Conservation (phyloP, 2,329 filamentous ascomycete species). For the Diaporthe vexans region DNA sequence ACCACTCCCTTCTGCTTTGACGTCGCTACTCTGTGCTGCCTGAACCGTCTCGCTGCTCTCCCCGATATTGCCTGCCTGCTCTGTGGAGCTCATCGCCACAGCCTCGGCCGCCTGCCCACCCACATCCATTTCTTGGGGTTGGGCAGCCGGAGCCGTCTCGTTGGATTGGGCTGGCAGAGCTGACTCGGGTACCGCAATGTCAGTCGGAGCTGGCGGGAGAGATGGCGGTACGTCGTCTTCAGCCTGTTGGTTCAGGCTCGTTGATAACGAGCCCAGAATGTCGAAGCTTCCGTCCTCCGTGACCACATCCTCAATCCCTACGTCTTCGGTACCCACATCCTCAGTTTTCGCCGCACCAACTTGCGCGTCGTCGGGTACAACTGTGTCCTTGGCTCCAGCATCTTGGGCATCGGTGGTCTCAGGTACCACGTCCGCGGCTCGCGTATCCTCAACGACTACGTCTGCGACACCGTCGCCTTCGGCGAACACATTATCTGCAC, state of each 20-base stretch:
- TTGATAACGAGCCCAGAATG: slow-evolving; percentile 38
- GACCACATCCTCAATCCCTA: slow-evolving; percentile 6
- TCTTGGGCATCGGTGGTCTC: background rate
- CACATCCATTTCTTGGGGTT: background rate
- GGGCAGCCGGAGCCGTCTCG: background rate
- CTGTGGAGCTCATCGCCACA: background rate
- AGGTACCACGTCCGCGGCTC: background rate
- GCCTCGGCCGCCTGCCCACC: background rate
- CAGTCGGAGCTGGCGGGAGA: background rate
- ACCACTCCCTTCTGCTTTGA: background rate
- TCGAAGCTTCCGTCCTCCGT: slow-evolving; percentile 38
- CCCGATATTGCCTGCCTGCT: background rate
- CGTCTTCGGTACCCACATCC: background rate
- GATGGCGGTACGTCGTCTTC: slow-evolving; percentile 39
- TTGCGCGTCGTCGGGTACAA: background rate
- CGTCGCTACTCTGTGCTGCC: background rate
- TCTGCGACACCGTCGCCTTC: slow-evolving; percentile 27
- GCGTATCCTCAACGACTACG: slow-evolving; percentile 53
- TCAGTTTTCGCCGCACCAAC: background rate
- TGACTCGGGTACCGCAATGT: background rate
- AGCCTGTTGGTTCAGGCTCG: slow-evolving; percentile 36
- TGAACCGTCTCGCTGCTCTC: background rate
- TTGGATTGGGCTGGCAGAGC: background rate
- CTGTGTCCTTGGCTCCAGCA: background rate
- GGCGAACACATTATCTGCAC: background rate